These are phyloP conservation scores for Rhamnella rubrinervis DNA, from an alignment of 331 rosid genomes.

Conservation along the genomic window DNA sequence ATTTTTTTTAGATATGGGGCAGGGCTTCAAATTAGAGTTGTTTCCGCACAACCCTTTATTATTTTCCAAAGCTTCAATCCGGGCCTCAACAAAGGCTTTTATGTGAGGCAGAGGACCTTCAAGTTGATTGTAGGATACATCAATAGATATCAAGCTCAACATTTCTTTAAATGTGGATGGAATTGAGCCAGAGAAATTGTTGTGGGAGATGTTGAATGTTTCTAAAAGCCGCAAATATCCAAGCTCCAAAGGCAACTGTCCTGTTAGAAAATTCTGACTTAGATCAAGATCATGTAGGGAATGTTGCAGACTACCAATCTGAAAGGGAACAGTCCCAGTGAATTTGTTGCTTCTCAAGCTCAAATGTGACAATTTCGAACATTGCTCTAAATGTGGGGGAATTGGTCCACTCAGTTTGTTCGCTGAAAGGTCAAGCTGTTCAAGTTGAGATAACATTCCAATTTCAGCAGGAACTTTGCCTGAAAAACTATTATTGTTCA, in stretches of 20 bases:
- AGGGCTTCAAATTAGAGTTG: too few relatives aligned
- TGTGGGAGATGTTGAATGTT: slow-evolving; percentile 36
- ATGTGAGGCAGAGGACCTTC: too few relatives aligned
- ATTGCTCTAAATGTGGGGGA: slow-evolving; percentile 3
- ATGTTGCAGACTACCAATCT: slow-evolving; percentile 20
- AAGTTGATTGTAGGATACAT: neutral
- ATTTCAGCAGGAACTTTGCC: slow-evolving; percentile 29
- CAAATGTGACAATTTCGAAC: slow-evolving; percentile 14
- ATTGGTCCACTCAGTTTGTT: slow-evolving; percentile 32
- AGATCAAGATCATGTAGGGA: slow-evolving; percentile 27
- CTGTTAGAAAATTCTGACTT: slow-evolving; percentile 11
- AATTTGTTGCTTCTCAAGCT: slow-evolving; percentile 42
- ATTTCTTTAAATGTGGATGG: slow-evolving; percentile 22
- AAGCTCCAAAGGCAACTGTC: slow-evolving; percentile 29
- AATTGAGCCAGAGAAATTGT: slow-evolving; percentile 37
- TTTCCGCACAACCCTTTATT: too few relatives aligned
- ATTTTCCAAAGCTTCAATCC: too few relatives aligned
- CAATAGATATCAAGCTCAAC: neutral
- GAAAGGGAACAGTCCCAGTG: slow-evolving; percentile 23
- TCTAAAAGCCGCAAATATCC: slow-evolving; percentile 19
- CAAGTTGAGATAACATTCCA: slow-evolving; percentile 20
- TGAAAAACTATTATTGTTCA: slow-evolving; percentile 30
- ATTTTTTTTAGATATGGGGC: too few relatives aligned
- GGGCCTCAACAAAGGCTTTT: too few relatives aligned
- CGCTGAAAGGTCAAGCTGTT: slow-evolving; percentile 17